Conservation (phyloP, 2,329 filamentous ascomycete genomes). For the Macroventuria anomochaeta region DNA sequence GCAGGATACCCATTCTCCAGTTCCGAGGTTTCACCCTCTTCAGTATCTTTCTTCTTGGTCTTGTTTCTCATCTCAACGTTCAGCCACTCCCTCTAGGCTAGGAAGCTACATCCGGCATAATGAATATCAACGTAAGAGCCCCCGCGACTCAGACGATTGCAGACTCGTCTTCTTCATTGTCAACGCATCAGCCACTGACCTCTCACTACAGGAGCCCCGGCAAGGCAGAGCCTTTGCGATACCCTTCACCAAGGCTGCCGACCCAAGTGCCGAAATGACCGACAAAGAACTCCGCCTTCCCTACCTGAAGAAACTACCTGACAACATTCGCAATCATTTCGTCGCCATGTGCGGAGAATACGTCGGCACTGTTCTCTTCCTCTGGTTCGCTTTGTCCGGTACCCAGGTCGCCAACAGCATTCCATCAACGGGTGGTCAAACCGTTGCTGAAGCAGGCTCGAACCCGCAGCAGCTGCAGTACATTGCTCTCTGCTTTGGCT, state of each 20-base stretch:
- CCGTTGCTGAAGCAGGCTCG: constrained; percentile 30
- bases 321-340: constrained; percentile 24
- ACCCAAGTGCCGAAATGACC: constrained; percentile 16
- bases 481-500: constrained; percentile 50
- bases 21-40: background rate
- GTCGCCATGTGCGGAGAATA: constrained; percentile 44
- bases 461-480: constrained; percentile 50
- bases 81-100: background rate
- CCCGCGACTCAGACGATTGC: no score
- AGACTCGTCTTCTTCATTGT: background rate
- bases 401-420: constrained; percentile 50
- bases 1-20: background rate
- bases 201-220: constrained; percentile 12
- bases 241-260: constrained; percentile 22
- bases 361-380: constrained; percentile 50
- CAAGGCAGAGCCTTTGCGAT: constrained; percentile 24
- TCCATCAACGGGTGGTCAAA: constrained; percentile 26
- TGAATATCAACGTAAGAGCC: constrained; percentile 20
- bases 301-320: constrained; percentile 15
- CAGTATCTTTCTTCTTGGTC: background rate
- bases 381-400: constrained; percentile 50
- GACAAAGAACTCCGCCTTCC: constrained; percentile 22
- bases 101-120: background rate
- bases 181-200: background rate
- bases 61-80: no score